Conservation (phyloP, 2,329 filamentous ascomycete species). For the Cladosporium sp. region DNA sequence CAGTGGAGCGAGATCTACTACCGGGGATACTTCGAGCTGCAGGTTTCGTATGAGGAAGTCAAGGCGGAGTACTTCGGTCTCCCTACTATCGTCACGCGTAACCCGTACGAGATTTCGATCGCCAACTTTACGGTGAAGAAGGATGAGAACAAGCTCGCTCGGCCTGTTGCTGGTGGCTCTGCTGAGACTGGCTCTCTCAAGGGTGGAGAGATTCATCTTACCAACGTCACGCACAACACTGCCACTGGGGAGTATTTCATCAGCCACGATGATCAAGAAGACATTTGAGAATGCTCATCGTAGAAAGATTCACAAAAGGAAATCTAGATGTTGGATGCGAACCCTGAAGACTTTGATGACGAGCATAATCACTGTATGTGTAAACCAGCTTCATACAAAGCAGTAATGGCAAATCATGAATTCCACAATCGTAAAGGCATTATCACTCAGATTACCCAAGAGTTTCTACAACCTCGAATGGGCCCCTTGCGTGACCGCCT, state of each 20-base stretch:
- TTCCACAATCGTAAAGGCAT: too few species aligned
- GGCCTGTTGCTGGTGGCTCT: conserved; percentile 46
- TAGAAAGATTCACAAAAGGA: too few species aligned
- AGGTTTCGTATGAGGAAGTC: conserved; percentile 53
- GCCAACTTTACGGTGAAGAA: conserved; percentile 66
- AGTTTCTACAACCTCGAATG: background rate
- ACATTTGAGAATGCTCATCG: too few species aligned
- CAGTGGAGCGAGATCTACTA: conserved; percentile 74
- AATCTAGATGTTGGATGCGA: too few species aligned
- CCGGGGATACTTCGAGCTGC: conserved; percentile 67
- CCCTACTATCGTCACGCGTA: conserved; percentile 56
- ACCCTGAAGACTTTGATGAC: too few species aligned
- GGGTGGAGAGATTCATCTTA: conserved; percentile 37
- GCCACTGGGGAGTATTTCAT: conserved; percentile 28
- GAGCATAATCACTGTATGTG: too few species aligned
- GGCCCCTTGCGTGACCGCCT: background rate
- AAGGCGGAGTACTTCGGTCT: conserved; percentile 63
- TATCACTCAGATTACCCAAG: too few species aligned
- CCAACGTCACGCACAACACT: conserved; percentile 34
- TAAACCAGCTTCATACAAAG: too few species aligned
- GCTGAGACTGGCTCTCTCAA: conserved; percentile 57
- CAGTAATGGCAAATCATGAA: too few species aligned
- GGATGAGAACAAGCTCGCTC: conserved; percentile 56
- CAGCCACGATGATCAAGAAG: conserved; percentile 18
- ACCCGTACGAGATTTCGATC: conserved; percentile 60